Conservation (phyloP, 768 basidiomycete genomes). For the Pleurotus djamor region DNA sequence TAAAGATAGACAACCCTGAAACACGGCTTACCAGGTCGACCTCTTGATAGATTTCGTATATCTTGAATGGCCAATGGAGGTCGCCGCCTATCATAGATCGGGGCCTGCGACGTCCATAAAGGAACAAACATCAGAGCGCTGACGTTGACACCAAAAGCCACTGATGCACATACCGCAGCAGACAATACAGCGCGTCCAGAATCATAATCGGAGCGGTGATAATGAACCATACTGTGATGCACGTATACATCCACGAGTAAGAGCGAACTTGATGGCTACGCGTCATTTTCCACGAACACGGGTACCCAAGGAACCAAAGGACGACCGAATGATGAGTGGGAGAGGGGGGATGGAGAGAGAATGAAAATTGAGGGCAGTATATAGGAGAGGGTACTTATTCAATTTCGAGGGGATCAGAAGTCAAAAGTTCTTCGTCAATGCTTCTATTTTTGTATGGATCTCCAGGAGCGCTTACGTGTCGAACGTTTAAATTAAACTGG, state of each 20-base stretch:
- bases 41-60: slow-evolving; percentile 66
- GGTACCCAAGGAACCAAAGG: no score
- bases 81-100: slow-evolving; percentile 63
- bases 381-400: slow-evolving; percentile 4
- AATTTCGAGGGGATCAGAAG: slow-evolving; percentile 1
- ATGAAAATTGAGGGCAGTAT: background rate
- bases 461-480: slow-evolving; percentile 7
- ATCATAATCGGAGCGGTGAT: slow-evolving; percentile 58
- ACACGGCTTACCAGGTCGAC: slow-evolving; percentile 18
- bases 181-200: slow-evolving; percentile 66
- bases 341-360: slow-evolving; percentile 9
- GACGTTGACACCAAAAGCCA: slow-evolving; percentile 37
- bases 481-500: background rate
- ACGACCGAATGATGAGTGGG: background rate
- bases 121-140: slow-evolving; percentile 3
- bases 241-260: slow-evolving; percentile 29
- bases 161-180: slow-evolving; percentile 25
- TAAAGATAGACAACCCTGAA: background rate
- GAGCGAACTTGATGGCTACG: background rate
- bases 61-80: slow-evolving; percentile 82
- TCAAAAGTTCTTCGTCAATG: background rate
- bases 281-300: background rate
- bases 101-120: slow-evolving; percentile 21
- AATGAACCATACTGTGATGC: slow-evolving; percentile 56
- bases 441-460: slow-evolving; percentile 2